Conservation (phyloP, 2,329 filamentous ascomycete genomes). For the Lasiodiplodia hormozganensis region DNA sequence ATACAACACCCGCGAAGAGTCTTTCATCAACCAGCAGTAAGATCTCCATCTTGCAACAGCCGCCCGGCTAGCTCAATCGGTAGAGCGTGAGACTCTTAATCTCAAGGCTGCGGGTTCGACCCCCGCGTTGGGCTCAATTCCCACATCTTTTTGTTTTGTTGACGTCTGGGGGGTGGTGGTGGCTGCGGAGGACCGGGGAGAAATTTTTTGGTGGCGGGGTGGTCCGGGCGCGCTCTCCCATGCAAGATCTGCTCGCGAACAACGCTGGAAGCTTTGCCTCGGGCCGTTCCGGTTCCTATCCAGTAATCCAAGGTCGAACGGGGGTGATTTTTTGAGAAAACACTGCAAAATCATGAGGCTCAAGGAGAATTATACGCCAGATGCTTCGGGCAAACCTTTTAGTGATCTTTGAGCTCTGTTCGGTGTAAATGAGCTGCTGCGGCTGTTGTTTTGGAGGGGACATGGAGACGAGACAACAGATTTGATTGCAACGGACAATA, state of each 20-base stretch:
- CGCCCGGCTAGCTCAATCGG: conserved; percentile 43
- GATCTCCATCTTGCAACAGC: background rate
- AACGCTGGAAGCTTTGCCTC: background rate
- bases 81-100: conserved; percentile 52
- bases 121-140: conserved; percentile 31
- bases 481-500: background rate
- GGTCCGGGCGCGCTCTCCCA: background rate
- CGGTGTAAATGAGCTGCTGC: background rate
- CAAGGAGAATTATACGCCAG: fast-evolving
- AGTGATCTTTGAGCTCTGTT: background rate
- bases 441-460: background rate
- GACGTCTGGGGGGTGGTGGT: background rate
- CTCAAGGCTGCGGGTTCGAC: conserved; percentile 31
- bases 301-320: background rate
- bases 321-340: background rate
- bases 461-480: background rate
- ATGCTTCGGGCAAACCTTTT: background rate
- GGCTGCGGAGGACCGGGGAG: too few species aligned
- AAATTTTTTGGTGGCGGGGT: background rate
- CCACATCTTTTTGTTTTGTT: conserved; percentile 21
- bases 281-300: background rate
- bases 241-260: background rate
- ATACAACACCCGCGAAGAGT: too few species aligned
- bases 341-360: background rate
- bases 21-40: too few species aligned